Conservation (phyloP, 2,329 filamentous ascomycete species). For the Lecanosticta acicola region DNA sequence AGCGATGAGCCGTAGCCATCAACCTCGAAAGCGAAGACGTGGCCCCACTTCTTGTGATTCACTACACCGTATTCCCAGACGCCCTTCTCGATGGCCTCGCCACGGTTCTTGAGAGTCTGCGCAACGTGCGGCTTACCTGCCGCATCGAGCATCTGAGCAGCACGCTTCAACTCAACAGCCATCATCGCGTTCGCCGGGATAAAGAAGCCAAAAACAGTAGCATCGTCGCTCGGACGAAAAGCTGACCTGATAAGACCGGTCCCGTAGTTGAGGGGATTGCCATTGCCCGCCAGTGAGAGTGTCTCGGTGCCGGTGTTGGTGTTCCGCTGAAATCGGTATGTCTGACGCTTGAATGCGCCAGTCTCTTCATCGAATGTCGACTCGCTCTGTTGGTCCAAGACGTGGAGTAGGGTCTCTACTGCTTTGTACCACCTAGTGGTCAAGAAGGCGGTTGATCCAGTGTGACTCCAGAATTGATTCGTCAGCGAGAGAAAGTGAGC, state of each 20-base stretch:
- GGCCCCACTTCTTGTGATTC: constrained; percentile 65
- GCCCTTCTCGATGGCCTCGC: constrained; percentile 64
- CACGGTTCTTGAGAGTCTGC: constrained; percentile 49
- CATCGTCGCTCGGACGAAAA: constrained; percentile 91
- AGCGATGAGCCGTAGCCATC: constrained; percentile 79
- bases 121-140: constrained; percentile 52
- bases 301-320: constrained; percentile 88
- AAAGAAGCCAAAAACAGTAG: constrained; percentile 88
- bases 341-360: constrained; percentile 61
- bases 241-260: constrained; percentile 86
- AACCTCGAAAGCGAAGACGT: constrained; percentile 81
- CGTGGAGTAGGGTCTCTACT: constrained; percentile 64
- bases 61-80: constrained; percentile 82
- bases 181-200: constrained; percentile 97
- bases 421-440: constrained; percentile 73
- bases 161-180: constrained; percentile 75
- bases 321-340: constrained; percentile 79
- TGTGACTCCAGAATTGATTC: constrained; percentile 81
- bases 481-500: constrained; percentile 81
- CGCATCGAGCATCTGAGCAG: constrained; percentile 61
- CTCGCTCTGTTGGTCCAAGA: constrained; percentile 71
- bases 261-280: constrained; percentile 81
- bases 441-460: constrained; percentile 70
- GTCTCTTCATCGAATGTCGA: constrained; percentile 71
- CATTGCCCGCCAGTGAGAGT: constrained; percentile 70